Conservation (phyloP, 257 asterid species). For the Solanum virginianum region DNA sequence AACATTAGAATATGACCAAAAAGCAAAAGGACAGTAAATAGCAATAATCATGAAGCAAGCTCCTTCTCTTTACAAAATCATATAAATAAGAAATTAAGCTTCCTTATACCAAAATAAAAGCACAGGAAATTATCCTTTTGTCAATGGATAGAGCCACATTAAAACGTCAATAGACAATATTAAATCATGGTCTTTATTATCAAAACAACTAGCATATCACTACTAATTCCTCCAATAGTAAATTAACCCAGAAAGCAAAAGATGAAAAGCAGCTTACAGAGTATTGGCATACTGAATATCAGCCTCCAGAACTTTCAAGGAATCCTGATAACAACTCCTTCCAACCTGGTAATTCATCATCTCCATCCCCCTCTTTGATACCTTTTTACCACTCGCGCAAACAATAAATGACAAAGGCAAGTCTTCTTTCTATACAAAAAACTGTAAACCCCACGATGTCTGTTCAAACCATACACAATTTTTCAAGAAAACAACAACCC, state of each 20-base stretch:
- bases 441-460: slow-evolving; percentile 21
- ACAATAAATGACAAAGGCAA: slow-evolving; percentile 8
- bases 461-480: slow-evolving; percentile 8
- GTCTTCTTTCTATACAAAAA: slow-evolving; percentile 8
- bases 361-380: slow-evolving; percentile 29
- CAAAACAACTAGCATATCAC: not conserved
- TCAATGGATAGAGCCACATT: not conserved
- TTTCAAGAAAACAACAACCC: not conserved
- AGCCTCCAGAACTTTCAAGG: slow-evolving; percentile 61
- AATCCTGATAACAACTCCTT: slow-evolving; percentile 47
- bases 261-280: slow-evolving; percentile 35
- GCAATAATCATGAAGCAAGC: not conserved
- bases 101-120: not conserved
- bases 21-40: not conserved
- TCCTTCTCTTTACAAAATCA: not conserved
- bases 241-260: not conserved
- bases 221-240: not conserved
- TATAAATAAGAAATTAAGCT: not conserved
- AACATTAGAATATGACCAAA: not conserved
- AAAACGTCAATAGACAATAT: not conserved
- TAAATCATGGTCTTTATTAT: not conserved
- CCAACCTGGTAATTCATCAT: slow-evolving; percentile 61
- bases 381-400: slow-evolving; percentile 1
- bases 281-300: slow-evolving; percentile 80
- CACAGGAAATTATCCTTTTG: not conserved